Conservation (phyloP, 139 green algal species). For the Closterium sp. region DNA sequence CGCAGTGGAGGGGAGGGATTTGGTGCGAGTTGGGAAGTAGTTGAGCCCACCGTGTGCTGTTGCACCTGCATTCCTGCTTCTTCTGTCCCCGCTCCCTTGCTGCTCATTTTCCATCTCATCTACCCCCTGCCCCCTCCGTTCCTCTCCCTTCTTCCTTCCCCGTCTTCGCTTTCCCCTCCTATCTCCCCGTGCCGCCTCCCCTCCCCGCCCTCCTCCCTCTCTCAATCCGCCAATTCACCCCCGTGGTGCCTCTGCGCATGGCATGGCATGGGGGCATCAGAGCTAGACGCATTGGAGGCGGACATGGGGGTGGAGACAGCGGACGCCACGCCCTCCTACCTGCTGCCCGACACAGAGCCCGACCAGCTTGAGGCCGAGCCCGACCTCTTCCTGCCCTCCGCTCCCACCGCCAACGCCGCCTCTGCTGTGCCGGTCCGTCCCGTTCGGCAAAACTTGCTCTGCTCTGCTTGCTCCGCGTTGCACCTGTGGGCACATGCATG, state of each 20-base stretch:
- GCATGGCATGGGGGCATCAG: slow-evolving; percentile 27
- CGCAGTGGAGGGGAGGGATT: background rate
- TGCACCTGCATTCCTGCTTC: background rate
- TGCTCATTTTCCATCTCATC: background rate
- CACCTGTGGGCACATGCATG: no score
- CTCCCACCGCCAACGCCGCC: background rate
- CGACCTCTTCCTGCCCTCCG: background rate
- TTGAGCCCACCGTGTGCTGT: no score
- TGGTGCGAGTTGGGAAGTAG: no score
- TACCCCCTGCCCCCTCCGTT: no score
- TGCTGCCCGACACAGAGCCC: slow-evolving; percentile 16
- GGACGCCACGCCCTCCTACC: slow-evolving; percentile 30
- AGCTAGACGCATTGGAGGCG: slow-evolving; percentile 85
- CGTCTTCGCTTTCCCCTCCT: background rate
- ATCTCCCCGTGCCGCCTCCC: background rate
- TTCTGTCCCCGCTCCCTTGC: background rate
- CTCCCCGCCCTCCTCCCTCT: background rate
- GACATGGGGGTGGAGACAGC: slow-evolving; percentile 49
- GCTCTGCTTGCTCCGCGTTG: background rate
- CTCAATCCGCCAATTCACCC: background rate
- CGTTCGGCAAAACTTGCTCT: no score
- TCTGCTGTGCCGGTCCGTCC: background rate
- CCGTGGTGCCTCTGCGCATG: background rate
- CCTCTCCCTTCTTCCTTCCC: background rate
- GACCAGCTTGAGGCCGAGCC: background rate